A percentile compares a stretch with the other conserved stretches of the same genome.
Evolutionary conservation across 371 early-diverging fungal genomes (phyloP).

Genomic region (Apophysomyces elegans): DNA sequence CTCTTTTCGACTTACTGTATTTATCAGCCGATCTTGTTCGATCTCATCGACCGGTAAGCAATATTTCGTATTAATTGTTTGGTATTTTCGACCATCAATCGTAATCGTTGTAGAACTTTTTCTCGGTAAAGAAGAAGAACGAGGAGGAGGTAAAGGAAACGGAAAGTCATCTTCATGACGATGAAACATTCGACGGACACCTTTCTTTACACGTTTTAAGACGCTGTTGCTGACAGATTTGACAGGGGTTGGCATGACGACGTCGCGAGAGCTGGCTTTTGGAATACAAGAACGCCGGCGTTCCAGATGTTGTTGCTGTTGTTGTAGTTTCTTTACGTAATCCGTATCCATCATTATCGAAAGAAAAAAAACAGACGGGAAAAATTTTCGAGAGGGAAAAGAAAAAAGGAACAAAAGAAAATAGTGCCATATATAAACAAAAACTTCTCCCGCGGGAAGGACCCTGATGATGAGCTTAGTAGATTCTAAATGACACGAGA

Average conservation of each 20-base stretch:
- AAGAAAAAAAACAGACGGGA: background rate
- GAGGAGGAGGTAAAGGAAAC: slow-evolving; percentile 1
- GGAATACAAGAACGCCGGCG: background rate
- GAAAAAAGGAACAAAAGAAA: background rate
- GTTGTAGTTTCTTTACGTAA: background rate
- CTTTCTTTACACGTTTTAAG: slow-evolving; percentile 2
- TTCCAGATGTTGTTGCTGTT: background rate
- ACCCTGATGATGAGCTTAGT: background rate
- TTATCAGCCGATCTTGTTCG: background rate
- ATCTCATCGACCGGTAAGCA: slow-evolving; percentile 24
- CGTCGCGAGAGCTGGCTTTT: background rate
- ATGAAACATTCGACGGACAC: slow-evolving; percentile 9
- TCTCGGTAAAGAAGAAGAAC: background rate
- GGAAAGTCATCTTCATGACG: slow-evolving; percentile 3
- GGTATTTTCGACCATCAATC: slow-evolving; percentile 28
- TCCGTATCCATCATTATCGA: background rate
- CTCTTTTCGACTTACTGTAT: background rate
- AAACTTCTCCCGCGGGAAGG: slow-evolving; percentile 6
- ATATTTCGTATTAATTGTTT: slow-evolving; percentile 25
- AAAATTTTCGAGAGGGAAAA: background rate
- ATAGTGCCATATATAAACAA: background rate
- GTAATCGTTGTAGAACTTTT: slow-evolving; percentile 7
- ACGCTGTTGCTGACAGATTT: slow-evolving; percentile 9
- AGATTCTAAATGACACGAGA: slow-evolving; percentile 4
- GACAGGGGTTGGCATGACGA: slow-evolving; percentile 1